Evolutionary conservation across 23 red algal species (phyloP).

Genomic region (Agarophyton chilense): DNA sequence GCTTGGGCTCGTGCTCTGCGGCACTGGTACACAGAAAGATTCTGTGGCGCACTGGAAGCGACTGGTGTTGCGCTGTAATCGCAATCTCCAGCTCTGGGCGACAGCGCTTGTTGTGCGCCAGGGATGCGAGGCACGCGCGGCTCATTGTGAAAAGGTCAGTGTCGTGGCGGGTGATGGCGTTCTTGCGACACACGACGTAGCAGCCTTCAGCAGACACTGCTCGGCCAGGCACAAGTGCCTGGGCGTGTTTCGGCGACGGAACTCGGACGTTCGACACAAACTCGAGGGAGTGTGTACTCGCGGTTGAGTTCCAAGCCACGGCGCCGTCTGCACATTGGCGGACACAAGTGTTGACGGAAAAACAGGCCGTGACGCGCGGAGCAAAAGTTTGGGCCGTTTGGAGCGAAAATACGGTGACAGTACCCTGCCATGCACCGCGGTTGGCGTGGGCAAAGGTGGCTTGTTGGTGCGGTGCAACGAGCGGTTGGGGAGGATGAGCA

Average conservation of each 20-base stretch:
- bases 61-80: background rate
- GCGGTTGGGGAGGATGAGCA: background rate
- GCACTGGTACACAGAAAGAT: slow-evolving; percentile 1
- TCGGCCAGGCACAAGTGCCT: slow-evolving; percentile 29
- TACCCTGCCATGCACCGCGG: slow-evolving; percentile 23
- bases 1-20: background rate
- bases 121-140: background rate
- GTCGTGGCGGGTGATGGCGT: background rate
- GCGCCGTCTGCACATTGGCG: background rate
- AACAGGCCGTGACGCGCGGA: background rate
- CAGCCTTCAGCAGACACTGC: slow-evolving; percentile 24
- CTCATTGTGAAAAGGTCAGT: slow-evolving; percentile 23
- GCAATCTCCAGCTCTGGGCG: slow-evolving; percentile 24
- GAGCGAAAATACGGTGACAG: slow-evolving; percentile 17
- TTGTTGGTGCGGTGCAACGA: slow-evolving; percentile 1
- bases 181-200: slow-evolving; percentile 16
- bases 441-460: slow-evolving; percentile 2
- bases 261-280: background rate
- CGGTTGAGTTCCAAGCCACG: slow-evolving; percentile 4
- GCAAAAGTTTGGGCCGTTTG: background rate
- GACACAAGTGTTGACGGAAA: background rate
- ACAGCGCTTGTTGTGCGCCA: background rate
- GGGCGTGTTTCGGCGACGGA: slow-evolving; percentile 16
- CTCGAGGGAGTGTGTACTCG: background rate
- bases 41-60: background rate